Conservation (phyloP, 768 basidiomycete species). For the Psilocybe azurescens region DNA sequence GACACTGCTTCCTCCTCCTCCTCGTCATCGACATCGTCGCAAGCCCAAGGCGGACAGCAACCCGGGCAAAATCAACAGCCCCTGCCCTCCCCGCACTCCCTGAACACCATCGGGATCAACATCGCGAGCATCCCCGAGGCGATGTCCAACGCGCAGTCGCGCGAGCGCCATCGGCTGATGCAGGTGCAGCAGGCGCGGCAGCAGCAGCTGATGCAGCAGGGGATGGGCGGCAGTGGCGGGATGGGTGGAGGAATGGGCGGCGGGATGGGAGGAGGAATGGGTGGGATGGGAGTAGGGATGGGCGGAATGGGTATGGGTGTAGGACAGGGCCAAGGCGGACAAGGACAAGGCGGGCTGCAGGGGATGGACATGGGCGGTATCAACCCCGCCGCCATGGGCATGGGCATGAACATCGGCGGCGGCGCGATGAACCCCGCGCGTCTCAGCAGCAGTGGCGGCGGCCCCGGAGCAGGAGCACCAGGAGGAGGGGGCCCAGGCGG, state of each 20-base stretch:
- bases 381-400: conserved; percentile 11
- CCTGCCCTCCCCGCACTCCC: background rate
- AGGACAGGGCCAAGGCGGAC: background rate
- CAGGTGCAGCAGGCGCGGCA: conserved; percentile 42
- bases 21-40: no score
- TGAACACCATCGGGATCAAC: conserved; percentile 20
- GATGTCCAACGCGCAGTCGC: conserved; percentile 35
- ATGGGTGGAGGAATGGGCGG: no score
- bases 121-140: conserved; percentile 29
- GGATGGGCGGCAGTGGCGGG: conserved; percentile 13
- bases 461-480: conserved; percentile 5
- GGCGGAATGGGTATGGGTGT: no score
- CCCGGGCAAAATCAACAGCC: conserved; percentile 7
- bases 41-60: conserved; percentile 3
- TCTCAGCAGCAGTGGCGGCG: conserved; percentile 9
- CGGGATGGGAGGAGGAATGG: background rate
- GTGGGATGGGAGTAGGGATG: conserved; percentile 7
- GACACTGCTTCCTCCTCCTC: no score
- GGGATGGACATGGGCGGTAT: conserved; percentile 11
- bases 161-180: conserved; percentile 36
- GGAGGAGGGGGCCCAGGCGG: background rate
- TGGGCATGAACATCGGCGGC: conserved; percentile 11
- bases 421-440: conserved; percentile 13
- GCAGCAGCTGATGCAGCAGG: conserved; percentile 35
- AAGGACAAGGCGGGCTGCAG: conserved; percentile 2